Percentiles rank a stretch among this genome's conserved stretches.
Evolutionary conservation across 2,329 filamentous ascomycete species (phyloP).

Genomic region (Microcyclospora pomicola): DNA sequence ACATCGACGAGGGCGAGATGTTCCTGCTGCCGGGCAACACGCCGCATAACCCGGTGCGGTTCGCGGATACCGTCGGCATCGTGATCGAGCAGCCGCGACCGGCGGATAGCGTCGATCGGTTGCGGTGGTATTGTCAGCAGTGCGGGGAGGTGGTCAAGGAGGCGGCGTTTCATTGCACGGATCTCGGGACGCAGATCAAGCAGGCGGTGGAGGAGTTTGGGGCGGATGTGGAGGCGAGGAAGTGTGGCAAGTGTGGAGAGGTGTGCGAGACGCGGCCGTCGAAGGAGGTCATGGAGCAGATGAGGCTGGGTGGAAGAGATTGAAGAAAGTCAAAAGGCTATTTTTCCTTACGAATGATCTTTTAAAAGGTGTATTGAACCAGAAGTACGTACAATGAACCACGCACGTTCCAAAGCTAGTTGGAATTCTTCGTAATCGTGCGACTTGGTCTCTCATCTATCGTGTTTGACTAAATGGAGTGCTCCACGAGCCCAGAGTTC

Average conservation of each 20-base stretch:
- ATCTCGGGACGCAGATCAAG: slow-evolving; percentile 91
- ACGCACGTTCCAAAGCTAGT: too few species aligned
- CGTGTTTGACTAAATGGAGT: too few species aligned
- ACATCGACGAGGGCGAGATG: slow-evolving; percentile 86
- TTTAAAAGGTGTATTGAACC: too few species aligned
- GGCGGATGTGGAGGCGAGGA: slow-evolving; percentile 53
- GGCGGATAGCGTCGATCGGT: slow-evolving; percentile 52
- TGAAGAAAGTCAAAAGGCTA: too few species aligned
- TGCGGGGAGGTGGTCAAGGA: slow-evolving; percentile 70
- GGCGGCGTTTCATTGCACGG: slow-evolving; percentile 72
- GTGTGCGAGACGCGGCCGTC: slow-evolving; percentile 58
- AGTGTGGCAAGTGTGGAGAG: slow-evolving; percentile 61
- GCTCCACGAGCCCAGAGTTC: too few species aligned
- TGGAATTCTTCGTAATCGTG: too few species aligned
- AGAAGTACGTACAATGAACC: too few species aligned
- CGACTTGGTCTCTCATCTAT: too few species aligned
- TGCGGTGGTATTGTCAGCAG: slow-evolving; percentile 78
- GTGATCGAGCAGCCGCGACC: slow-evolving; percentile 80
- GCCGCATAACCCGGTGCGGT: slow-evolving; percentile 91
- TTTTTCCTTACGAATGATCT: too few species aligned
- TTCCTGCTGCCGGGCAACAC: slow-evolving; percentile 86
- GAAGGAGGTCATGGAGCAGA: slow-evolving; percentile 22
- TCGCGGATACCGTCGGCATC: slow-evolving; percentile 84
- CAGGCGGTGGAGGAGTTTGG: slow-evolving; percentile 73
- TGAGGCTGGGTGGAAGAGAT: slow-evolving; percentile 5